phyloP scores from a whole-genome alignment of 106 monocot species.

The Posidonia australis region DNA sequence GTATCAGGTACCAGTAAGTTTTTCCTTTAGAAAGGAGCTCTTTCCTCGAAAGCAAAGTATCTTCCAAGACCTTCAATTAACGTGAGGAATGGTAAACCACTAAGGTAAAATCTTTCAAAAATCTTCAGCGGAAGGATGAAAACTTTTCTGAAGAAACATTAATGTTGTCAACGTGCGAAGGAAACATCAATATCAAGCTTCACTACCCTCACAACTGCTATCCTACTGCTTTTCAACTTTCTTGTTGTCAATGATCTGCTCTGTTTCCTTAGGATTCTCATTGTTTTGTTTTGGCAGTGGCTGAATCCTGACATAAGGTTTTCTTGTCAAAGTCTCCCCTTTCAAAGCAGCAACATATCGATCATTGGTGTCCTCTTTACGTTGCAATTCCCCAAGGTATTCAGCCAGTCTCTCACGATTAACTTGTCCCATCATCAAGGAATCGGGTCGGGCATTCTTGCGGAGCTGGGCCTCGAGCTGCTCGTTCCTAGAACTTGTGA shows the following conservation, averaged over 20 bases:
- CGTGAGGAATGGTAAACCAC: too few species aligned
- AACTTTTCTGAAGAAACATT: too few species aligned
- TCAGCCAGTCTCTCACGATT: constrained; percentile 84
- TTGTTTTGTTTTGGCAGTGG: constrained; percentile 25
- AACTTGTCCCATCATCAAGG: constrained; percentile 93
- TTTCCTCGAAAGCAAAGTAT: too few species aligned
- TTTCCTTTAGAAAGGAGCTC: too few species aligned
- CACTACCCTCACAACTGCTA: too few species aligned
- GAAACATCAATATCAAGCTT: too few species aligned
- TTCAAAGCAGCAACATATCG: constrained; percentile 80
- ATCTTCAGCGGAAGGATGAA: too few species aligned
- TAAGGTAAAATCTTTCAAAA: too few species aligned
- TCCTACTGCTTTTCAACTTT: too few species aligned
- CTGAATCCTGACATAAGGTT: constrained; percentile 81
- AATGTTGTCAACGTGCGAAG: too few species aligned
- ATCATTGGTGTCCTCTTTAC: constrained; percentile 91
- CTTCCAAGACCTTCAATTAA: too few species aligned
- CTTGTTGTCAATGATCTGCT: neutral
- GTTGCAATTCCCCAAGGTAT: constrained; percentile 83
- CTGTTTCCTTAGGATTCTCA: constrained; percentile 2
- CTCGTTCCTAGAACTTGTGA: constrained; percentile 78
- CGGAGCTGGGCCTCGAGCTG: constrained; percentile 83
- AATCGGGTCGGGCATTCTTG: constrained; percentile 67
- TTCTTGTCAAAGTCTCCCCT: constrained; percentile 85
- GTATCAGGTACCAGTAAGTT: too few species aligned